These are phyloP conservation scores for Erodium trifolium DNA, from an alignment of 441 rosid genomes.

Conservation along the genomic window DNA sequence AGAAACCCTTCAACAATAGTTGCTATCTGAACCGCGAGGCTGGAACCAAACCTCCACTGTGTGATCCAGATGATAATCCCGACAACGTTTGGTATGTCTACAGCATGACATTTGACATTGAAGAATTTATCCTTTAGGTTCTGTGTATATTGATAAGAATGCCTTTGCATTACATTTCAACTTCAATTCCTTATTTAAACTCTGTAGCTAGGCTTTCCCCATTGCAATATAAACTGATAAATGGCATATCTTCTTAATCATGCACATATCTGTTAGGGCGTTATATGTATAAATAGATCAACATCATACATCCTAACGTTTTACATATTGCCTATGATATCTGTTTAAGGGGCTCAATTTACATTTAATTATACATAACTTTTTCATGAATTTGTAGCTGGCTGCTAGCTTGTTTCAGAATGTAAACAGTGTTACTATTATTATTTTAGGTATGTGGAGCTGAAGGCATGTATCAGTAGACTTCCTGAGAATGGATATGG, in stretches of 20 bases:
- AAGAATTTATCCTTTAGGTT: neutral
- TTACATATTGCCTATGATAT: neutral
- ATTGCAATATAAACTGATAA: neutral
- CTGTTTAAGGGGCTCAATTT: neutral
- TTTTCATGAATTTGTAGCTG: slow-evolving; percentile 9
- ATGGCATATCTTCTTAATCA: neutral
- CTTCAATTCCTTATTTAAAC: neutral
- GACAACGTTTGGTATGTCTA: slow-evolving; percentile 72
- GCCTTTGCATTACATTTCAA: neutral
- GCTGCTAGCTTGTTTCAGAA: slow-evolving; percentile 4
- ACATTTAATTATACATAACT: neutral
- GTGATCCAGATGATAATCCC: slow-evolving; percentile 71
- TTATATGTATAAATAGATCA: neutral
- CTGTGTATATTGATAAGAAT: neutral
- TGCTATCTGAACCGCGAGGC: slow-evolving; percentile 73
- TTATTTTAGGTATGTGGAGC: slow-evolving; percentile 61
- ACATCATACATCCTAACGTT: neutral
- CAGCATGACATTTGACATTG: neutral
- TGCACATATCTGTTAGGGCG: neutral
- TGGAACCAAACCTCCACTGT: slow-evolving; percentile 61
- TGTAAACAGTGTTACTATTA: neutral
- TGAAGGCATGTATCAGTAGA: slow-evolving; percentile 77
- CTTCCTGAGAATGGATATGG: slow-evolving; percentile 84
- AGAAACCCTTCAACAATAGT: slow-evolving; percentile 69
- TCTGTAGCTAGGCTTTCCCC: neutral